Percentiles rank a stretch among this genome's conserved stretches.
phyloP scores from a whole-genome alignment of 83 land plant species.

The Thuja plicata region DNA sequence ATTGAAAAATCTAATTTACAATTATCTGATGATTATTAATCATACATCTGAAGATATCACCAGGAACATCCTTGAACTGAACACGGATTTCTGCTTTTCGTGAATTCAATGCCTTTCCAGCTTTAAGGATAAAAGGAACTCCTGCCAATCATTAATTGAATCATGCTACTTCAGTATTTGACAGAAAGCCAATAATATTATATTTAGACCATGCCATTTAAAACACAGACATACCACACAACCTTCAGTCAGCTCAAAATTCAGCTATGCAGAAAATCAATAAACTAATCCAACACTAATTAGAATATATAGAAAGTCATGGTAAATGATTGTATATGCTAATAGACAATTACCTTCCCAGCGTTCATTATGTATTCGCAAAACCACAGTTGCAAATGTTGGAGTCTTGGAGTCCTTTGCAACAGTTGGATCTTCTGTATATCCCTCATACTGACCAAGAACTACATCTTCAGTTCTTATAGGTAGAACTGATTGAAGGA shows the following conservation, averaged over 20 bases:
- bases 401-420: constrained; percentile 78
- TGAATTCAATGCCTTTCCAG: constrained; percentile 91
- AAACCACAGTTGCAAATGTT: constrained; percentile 84
- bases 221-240: background rate
- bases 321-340: background rate
- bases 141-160: constrained; percentile 42
- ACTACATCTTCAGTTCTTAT: constrained; percentile 84
- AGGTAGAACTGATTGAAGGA: constrained; percentile 82
- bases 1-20: background rate
- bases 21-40: background rate
- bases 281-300: background rate
- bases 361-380: constrained; percentile 90
- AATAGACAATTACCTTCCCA: constrained; percentile 78
- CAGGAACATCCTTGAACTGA: constrained; percentile 96
- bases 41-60: constrained; percentile 88
- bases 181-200: background rate
- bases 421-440: constrained; percentile 90
- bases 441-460: constrained; percentile 96
- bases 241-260: background rate
- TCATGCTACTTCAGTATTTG: background rate
- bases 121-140: constrained; percentile 92
- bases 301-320: background rate
- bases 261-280: background rate
- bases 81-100: constrained; percentile 97
- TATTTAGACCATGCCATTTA: background rate